Evolutionary conservation across 208 protist genomes (phyloP).

Genomic region (Spongospora subterranea): DNA sequence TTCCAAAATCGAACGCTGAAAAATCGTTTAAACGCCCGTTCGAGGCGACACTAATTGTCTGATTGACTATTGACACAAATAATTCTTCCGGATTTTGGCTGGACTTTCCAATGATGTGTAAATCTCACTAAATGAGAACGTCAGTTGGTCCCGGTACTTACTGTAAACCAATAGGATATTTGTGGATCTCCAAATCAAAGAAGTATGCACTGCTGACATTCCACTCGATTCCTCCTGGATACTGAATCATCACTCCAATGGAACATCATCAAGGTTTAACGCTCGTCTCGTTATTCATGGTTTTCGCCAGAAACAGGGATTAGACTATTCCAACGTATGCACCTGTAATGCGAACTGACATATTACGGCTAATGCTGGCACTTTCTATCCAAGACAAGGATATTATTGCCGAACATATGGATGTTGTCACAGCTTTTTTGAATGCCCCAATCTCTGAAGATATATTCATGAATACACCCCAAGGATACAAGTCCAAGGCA

Average conservation of each 20-base stretch:
- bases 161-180: no score
- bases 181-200: no score
- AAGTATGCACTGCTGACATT: not conserved
- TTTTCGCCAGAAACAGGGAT: not conserved
- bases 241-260: not conserved
- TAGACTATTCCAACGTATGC: conserved; percentile 45
- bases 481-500: no score
- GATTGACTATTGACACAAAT: no score
- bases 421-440: conserved; percentile 22
- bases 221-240: conserved; percentile 1
- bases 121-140: no score
- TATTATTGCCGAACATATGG: conserved; percentile 44
- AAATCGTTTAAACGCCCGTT: no score
- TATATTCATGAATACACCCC: conserved; percentile 51
- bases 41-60: no score
- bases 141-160: no score
- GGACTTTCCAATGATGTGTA: no score
- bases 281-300: not conserved
- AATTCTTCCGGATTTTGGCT: no score
- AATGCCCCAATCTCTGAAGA: conserved; percentile 9
- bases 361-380: not conserved
- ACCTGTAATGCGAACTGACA: not conserved
- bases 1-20: no score
- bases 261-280: conserved; percentile 6
- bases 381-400: not conserved